A percentile compares a stretch with the other conserved stretches of the same genome.
Conservation (phyloP, 1,284 basidiomycete species). For the Leccinum variabile region DNA sequence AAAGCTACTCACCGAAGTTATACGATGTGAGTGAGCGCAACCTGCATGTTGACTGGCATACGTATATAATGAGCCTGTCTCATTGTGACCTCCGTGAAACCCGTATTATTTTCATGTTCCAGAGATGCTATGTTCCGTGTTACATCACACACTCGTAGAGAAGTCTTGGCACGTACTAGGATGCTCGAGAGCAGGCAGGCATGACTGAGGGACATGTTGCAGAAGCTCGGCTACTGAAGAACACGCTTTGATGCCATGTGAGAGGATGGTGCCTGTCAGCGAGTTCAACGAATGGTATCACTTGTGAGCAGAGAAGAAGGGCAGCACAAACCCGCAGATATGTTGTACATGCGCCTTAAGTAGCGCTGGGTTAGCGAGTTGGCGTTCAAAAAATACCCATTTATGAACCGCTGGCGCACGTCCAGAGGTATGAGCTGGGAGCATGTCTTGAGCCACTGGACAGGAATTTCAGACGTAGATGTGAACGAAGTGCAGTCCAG, state of each 20-base stretch:
- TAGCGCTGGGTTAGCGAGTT: conserved; percentile 75
- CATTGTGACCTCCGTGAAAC: conserved; percentile 63
- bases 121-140: conserved; percentile 45
- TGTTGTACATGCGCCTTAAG: conserved; percentile 71
- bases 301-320: background rate
- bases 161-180: conserved; percentile 46
- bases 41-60: conserved; percentile 60
- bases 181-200: conserved; percentile 49
- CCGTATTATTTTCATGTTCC: conserved; percentile 55
- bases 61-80: conserved; percentile 59
- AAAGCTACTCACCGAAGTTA: conserved; percentile 56
- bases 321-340: conserved; percentile 60
- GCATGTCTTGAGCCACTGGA: conserved; percentile 80
- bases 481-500: conserved; percentile 84
- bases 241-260: conserved; percentile 56
- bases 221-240: conserved; percentile 59
- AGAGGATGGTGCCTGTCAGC: conserved; percentile 53
- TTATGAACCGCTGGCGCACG: conserved; percentile 56
- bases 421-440: conserved; percentile 77
- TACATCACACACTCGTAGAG: conserved; percentile 5
- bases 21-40: conserved; percentile 67
- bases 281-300: conserved; percentile 10
- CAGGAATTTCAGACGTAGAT: conserved; percentile 73
- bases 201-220: conserved; percentile 51
- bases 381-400: conserved; percentile 75